Evolutionary conservation across 2,329 filamentous ascomycete genomes (phyloP).

Genomic region (Neonectria neomacrospora): DNA sequence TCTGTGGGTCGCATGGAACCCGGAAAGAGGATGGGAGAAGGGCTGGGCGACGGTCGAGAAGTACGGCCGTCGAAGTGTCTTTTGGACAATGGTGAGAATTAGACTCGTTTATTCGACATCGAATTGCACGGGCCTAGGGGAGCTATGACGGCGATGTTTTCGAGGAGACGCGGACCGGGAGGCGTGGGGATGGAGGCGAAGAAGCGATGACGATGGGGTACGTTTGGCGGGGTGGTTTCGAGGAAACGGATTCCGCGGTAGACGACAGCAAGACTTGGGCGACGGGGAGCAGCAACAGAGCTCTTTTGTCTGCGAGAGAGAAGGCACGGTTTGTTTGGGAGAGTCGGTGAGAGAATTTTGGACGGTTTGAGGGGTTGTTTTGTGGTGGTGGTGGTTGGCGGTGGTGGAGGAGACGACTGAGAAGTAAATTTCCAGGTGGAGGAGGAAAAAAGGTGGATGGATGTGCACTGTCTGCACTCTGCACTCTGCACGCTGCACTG

Average conservation of each 20-base stretch:
- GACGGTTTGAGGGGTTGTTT: conserved; percentile 26
- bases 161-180: conserved; percentile 18
- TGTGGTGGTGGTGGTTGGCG: conserved; percentile 19
- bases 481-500: conserved; percentile 11
- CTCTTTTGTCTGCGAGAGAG: conserved; percentile 14
- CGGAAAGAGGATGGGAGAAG: conserved; percentile 39
- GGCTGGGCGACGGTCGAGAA: conserved; percentile 41
- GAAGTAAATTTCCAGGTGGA: conserved; percentile 25
- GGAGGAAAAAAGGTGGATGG: conserved; percentile 7
- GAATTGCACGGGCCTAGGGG: conserved; percentile 21
- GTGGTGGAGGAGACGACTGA: conserved; percentile 18
- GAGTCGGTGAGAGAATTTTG: conserved; percentile 31
- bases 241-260: conserved; percentile 13
- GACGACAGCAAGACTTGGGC: background rate
- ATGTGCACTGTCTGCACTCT: conserved; percentile 5
- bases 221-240: conserved; percentile 25
- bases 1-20: conserved; percentile 90
- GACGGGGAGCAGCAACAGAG: conserved; percentile 5
- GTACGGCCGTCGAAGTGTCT: conserved; percentile 41
- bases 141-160: background rate
- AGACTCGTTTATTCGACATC: conserved; percentile 44
- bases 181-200: conserved; percentile 34
- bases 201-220: conserved; percentile 1
- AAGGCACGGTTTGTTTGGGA: conserved; percentile 12
- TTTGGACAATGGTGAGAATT: conserved; percentile 35